Percentiles rank a stretch among this genome's conserved stretches.
Conservation (phyloP, 2,329 filamentous ascomycete genomes). For the Xylariales sp. region DNA sequence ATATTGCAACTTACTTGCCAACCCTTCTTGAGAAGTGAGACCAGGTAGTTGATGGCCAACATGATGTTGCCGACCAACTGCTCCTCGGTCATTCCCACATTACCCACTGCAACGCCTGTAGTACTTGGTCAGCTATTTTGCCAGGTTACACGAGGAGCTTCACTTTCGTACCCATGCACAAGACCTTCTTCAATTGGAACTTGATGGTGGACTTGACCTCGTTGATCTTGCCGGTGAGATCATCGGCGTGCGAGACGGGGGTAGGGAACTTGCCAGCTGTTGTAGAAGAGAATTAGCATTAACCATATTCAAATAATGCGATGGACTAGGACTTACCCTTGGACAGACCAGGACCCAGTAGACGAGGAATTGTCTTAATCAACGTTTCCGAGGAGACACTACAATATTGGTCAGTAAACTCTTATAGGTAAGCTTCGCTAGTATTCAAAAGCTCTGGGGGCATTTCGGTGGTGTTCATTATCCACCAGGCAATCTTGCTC, state of each 20-base stretch:
- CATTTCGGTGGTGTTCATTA: too few species aligned
- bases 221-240: conserved; percentile 90
- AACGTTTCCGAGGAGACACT: conserved; percentile 91
- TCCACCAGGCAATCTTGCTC: too few species aligned
- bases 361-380: conserved; percentile 99
- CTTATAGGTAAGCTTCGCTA: too few species aligned
- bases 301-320: neutral
- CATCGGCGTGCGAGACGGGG: conserved; percentile 93
- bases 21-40: conserved; percentile 99
- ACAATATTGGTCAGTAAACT: too few species aligned
- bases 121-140: too few species aligned
- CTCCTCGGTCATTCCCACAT: conserved; percentile 95
- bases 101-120: conserved; percentile 97
- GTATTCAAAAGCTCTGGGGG: too few species aligned
- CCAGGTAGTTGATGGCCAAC: conserved; percentile 99
- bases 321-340: conserved; percentile 80
- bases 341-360: conserved; percentile 95
- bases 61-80: conserved; percentile 98
- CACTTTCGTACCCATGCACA: conserved; percentile 99
- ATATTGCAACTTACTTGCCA: too few species aligned
- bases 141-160: too few species aligned
- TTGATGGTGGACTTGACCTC: conserved; percentile 99
- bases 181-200: conserved; percentile 99
- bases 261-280: conserved; percentile 99
- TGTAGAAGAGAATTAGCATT: conserved; percentile 10